phyloP scores from a whole-genome alignment of 2,329 filamentous ascomycete genomes.

The Diaporthe citriasiana region DNA sequence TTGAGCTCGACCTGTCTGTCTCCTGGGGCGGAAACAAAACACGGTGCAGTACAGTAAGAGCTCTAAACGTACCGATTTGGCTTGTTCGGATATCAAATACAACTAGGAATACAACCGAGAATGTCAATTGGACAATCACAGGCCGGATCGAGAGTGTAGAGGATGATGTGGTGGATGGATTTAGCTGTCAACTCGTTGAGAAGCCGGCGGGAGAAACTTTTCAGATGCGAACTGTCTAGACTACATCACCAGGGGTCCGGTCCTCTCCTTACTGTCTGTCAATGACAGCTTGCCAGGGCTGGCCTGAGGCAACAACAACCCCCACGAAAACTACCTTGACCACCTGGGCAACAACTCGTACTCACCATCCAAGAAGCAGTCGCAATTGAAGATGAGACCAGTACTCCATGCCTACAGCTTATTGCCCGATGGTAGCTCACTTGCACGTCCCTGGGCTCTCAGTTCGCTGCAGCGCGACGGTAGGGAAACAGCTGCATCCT shows the following conservation, averaged over 20 bases:
- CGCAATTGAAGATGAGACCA: background rate
- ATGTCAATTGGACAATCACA: slow-evolving; percentile 3
- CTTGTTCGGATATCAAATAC: slow-evolving; percentile 4
- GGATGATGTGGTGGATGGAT: background rate
- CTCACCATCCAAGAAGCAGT: background rate
- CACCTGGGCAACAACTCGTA: background rate
- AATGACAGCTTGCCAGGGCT: slow-evolving; percentile 14
- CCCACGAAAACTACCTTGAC: background rate
- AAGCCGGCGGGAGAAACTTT: slow-evolving; percentile 40
- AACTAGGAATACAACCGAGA: slow-evolving; percentile 29
- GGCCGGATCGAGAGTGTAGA: background rate
- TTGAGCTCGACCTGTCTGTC: slow-evolving; percentile 17
- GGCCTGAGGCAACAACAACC: slow-evolving; percentile 33
- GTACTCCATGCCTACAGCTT: background rate
- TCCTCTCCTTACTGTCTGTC: too few species aligned
- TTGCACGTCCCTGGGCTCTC: background rate
- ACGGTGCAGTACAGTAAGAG: background rate
- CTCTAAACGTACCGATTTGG: slow-evolving; percentile 21
- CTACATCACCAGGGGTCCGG: slow-evolving; percentile 41
- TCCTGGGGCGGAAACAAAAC: background rate
- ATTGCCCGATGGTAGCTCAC: background rate
- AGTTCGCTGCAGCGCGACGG: too few species aligned
- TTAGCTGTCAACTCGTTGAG: slow-evolving; percentile 14
- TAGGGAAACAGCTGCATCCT: background rate
- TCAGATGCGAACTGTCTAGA: slow-evolving; percentile 1